Evolutionary conservation across 2,329 filamentous ascomycete genomes (phyloP).

Genomic region (Cryphonectria naterciae): DNA sequence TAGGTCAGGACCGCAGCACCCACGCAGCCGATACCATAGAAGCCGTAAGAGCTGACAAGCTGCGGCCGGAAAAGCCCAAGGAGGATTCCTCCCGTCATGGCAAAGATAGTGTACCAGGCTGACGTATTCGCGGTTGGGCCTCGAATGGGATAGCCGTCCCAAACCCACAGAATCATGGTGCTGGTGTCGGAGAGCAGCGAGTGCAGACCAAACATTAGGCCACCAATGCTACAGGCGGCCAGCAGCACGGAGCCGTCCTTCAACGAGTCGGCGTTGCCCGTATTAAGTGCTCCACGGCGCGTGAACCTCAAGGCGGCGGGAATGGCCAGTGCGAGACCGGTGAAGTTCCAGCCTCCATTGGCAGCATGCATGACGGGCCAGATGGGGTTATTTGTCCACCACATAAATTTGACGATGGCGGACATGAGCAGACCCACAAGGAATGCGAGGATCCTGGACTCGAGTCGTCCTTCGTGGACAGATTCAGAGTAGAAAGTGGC

Average conservation of each 20-base stretch:
- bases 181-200: conserved; percentile 94
- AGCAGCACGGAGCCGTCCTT: conserved; percentile 70
- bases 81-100: conserved; percentile 82
- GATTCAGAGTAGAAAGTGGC: conserved; percentile 81
- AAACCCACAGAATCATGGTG: conserved; percentile 98
- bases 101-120: conserved; percentile 81
- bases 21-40: conserved; percentile 75
- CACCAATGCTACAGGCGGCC: conserved; percentile 77
- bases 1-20: conserved; percentile 79
- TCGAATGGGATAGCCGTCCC: conserved; percentile 91
- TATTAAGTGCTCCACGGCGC: conserved; percentile 60
- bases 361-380: conserved; percentile 91
- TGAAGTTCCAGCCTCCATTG: conserved; percentile 92
- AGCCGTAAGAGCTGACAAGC: conserved; percentile 76
- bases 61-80: conserved; percentile 75
- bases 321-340: conserved; percentile 75
- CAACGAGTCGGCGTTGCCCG: conserved; percentile 40
- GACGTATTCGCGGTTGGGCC: conserved; percentile 90
- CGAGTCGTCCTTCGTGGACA: conserved; percentile 72
- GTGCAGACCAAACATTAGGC: conserved; percentile 86
- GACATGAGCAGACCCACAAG: conserved; percentile 82
- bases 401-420: conserved; percentile 88
- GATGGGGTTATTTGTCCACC: conserved; percentile 91
- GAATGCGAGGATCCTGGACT: conserved; percentile 81
- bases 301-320: conserved; percentile 78